Evolutionary conservation across 768 basidiomycete species (phyloP).

Genomic region (Xerocomellus chrysenteron): DNA sequence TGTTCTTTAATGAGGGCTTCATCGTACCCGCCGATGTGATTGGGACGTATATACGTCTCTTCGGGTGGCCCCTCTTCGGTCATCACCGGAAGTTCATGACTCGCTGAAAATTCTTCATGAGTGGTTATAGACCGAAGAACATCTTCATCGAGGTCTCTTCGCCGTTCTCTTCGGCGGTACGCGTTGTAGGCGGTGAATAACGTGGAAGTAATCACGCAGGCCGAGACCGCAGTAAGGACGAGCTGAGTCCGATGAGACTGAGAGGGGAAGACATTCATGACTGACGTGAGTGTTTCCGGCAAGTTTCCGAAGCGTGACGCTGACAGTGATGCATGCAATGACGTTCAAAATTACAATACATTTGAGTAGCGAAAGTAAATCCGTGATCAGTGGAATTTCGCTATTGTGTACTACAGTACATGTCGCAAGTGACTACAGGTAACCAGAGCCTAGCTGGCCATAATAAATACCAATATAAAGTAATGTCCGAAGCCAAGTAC

Average conservation of each 20-base stretch:
- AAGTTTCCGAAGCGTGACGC: not conserved
- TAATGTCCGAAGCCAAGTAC: slow-evolving; percentile 15
- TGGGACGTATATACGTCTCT: slow-evolving; percentile 19
- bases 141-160: slow-evolving; percentile 58
- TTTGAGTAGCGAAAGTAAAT: not conserved
- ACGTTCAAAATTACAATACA: not conserved
- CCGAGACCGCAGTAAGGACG: slow-evolving; percentile 59
- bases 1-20: slow-evolving; percentile 87
- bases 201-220: slow-evolving; percentile 60
- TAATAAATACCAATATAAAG: slow-evolving; percentile 32
- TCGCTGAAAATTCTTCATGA: not conserved
- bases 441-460: slow-evolving; percentile 10
- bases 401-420: not conserved
- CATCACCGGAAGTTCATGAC: not conserved
- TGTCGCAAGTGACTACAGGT: slow-evolving; percentile 1
- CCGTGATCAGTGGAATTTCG: not conserved
- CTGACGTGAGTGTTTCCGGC: not conserved
- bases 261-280: slow-evolving; percentile 24
- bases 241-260: slow-evolving; percentile 66
- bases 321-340: not conserved
- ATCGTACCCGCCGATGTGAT: slow-evolving; percentile 45
- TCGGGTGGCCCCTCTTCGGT: slow-evolving; percentile 6
- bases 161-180: slow-evolving; percentile 45
- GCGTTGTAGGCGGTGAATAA: slow-evolving; percentile 58
- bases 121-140: slow-evolving; percentile 50